phyloP scores from a whole-genome alignment of 495 filamentous ascomycete genomes.

The Pyrenopolyporus hunteri region DNA sequence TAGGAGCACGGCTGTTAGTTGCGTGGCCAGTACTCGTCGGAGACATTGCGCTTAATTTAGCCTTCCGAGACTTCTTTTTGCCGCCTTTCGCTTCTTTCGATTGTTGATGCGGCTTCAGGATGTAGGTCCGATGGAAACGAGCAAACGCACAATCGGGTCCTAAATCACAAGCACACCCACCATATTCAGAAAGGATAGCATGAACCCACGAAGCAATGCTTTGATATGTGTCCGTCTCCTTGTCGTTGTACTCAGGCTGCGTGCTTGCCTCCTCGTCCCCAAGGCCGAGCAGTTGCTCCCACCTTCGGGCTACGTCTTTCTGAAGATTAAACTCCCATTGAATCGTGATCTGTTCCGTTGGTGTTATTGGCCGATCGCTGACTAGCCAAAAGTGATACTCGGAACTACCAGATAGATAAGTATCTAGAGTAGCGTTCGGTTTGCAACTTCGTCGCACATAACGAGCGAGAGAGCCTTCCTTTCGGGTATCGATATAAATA shows the following conservation, averaged over 20 bases:
- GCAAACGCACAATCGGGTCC: slow-evolving; percentile 70
- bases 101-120: slow-evolving; percentile 53
- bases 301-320: slow-evolving; percentile 49
- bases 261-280: slow-evolving; percentile 51
- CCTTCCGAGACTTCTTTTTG: slow-evolving; percentile 66
- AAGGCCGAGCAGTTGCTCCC: slow-evolving; percentile 58
- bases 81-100: slow-evolving; percentile 53
- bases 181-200: slow-evolving; percentile 80
- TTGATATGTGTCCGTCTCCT: slow-evolving; percentile 52
- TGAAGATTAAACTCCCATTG: slow-evolving; percentile 62
- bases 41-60: slow-evolving; percentile 62
- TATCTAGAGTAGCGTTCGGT: slow-evolving; percentile 82
- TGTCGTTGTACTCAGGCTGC: slow-evolving; percentile 52
- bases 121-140: slow-evolving; percentile 72
- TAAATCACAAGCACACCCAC: slow-evolving; percentile 82
- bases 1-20: slow-evolving; percentile 79
- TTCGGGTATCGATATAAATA: slow-evolving; percentile 88
- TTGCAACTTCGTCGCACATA: slow-evolving; percentile 88
- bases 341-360: slow-evolving; percentile 61
- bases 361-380: slow-evolving; percentile 71
- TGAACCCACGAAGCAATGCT: slow-evolving; percentile 63
- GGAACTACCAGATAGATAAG: slow-evolving; percentile 72
- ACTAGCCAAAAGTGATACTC: slow-evolving; percentile 91
- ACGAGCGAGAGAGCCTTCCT: slow-evolving; percentile 80
- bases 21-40: slow-evolving; percentile 71